These are phyloP conservation scores for Cyclotella kingstonii DNA, from an alignment of 108 stramenopile species.

Conservation along the genomic window DNA sequence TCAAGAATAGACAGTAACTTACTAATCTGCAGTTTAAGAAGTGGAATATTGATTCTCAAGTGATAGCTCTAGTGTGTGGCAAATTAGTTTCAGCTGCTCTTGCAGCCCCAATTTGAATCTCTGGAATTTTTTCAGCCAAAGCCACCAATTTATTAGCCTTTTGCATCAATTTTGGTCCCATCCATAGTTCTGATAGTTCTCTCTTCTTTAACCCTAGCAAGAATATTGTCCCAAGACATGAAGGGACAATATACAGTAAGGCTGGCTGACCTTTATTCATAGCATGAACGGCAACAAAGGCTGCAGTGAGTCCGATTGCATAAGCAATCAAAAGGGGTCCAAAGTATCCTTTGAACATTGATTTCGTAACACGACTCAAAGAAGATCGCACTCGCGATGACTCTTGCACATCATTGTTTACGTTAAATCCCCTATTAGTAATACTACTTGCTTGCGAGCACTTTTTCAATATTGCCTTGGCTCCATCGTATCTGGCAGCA, in stretches of 20 bases:
- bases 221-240: constrained; percentile 79
- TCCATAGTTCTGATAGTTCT: constrained; percentile 73
- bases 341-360: constrained; percentile 65
- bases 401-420: not conserved
- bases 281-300: constrained; percentile 84
- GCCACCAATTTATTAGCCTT: constrained; percentile 59
- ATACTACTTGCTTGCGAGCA: constrained; percentile 18
- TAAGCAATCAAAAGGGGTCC: constrained; percentile 76
- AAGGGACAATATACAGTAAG: constrained; percentile 89
- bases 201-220: constrained; percentile 55
- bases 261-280: constrained; percentile 91
- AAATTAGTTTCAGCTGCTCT: constrained; percentile 29
- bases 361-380: constrained; percentile 10
- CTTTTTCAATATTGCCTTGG: constrained; percentile 30
- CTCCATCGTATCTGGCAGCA: constrained; percentile 69
- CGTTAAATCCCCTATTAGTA: not conserved
- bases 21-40: too few species aligned
- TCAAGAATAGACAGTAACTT: too few species aligned
- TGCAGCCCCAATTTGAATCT: constrained; percentile 8
- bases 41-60: too few species aligned
- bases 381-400: constrained; percentile 10
- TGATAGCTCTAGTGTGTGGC: constrained; percentile 17
- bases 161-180: constrained; percentile 63
- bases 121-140: constrained; percentile 30
- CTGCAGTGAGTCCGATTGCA: constrained; percentile 84